Base-by-base conservation (phyloP, 2,329 filamentous ascomycete genomes). In the Fusarium avenaceum region DNA sequence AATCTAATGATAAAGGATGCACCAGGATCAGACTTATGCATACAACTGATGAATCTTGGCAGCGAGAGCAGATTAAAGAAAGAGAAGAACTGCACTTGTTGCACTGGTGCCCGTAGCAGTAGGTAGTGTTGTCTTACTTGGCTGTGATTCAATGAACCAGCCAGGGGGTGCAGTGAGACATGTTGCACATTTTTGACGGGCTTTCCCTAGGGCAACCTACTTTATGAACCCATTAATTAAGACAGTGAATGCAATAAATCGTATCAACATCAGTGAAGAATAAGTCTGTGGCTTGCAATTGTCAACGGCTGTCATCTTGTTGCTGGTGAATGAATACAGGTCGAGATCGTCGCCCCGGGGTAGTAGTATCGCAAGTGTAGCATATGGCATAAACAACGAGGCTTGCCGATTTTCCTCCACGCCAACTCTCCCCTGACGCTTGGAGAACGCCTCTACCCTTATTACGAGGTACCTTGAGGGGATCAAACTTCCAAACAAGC, bases 131-230 rank as follows among this genome's bases (percentile, higher is more conserved):
- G 67, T 67, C 63, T 57, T 42, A 57, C 63, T 42, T 33, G 40
- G 65, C 57, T 57, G 48, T 59, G 42, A 48, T 49, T 51, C 48
- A 51, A 44, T 48, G 51, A 67, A 50, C 56, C 44, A 65, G 63
- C 54, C 42, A 68, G 59, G 67, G 63, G 51, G 63, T 48, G 35
- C 38, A 30, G 59, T 65, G 39, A 70, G 59, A 70, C 67, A 58
- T 65, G 53, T 45, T 47, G 50, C 52, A 46, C 50, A 49, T 45
- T 57, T 54, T 62, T 54, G 39, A 48, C 40, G 60, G 50, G 46
- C n/a, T 63, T 65, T 69, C 32, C 28, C 65, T 48, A 46, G 61
- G 66, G 45, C 67, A 70, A 67, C 67, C 67, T 66, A 43, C 57
- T 48, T 64, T 57, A 59, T 45, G 50, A 26, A 51, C 54, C 50